Percentiles rank a stretch among this genome's conserved stretches.
phyloP scores from a whole-genome alignment of 2,329 filamentous ascomycete genomes.

The Cladosporium colombiae region DNA sequence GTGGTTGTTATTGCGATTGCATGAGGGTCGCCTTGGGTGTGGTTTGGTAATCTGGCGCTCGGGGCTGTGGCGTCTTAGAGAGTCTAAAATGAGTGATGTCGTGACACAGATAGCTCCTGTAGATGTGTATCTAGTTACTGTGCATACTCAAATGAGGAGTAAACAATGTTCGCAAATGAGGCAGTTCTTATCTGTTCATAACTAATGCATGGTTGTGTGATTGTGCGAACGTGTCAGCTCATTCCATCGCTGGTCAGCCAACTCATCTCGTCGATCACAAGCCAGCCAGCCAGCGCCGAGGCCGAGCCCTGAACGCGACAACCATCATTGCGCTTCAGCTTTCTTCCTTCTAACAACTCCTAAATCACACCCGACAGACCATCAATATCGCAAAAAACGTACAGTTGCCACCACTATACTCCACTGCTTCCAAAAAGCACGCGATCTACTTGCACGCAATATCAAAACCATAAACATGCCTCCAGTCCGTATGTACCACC shows the following conservation, averaged over 20 bases:
- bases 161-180: background rate
- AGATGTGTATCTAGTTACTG: slow-evolving; percentile 7
- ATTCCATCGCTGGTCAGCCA: background rate
- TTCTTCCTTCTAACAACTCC: background rate
- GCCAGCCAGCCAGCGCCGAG: background rate
- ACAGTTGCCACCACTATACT: background rate
- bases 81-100: background rate
- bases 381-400: background rate
- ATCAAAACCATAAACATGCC: background rate
- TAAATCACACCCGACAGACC: background rate
- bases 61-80: background rate
- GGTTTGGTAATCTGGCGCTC: background rate
- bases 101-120: background rate
- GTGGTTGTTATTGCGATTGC: background rate
- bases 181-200: background rate
- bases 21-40: background rate
- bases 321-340: background rate
- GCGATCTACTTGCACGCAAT: background rate
- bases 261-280: background rate
- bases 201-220: background rate
- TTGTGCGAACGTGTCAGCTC: background rate
- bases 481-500: slow-evolving; percentile 3
- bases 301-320: slow-evolving; percentile 7
- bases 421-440: background rate
- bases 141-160: background rate